phyloP scores from a whole-genome alignment of 345 rosid species.

The Hirschfeldia incana region DNA sequence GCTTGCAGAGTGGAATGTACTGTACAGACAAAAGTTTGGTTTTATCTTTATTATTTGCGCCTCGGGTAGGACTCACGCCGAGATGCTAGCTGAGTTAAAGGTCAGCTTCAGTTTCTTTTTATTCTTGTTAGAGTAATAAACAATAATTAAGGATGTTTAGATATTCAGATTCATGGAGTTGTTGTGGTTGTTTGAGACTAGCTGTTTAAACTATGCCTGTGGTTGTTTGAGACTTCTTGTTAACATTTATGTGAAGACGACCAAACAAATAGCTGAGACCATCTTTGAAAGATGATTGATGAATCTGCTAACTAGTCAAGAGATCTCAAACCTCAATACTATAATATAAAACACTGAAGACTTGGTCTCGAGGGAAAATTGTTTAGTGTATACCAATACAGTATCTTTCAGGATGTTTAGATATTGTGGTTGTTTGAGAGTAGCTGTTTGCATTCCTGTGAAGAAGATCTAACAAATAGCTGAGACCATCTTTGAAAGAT shows the following conservation, averaged over 20 bases:
- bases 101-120: constrained; percentile 30
- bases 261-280: too few relatives aligned
- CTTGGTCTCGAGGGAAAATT: too few relatives aligned
- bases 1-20: constrained; percentile 71
- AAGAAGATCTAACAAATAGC: constrained; percentile 14
- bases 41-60: constrained; percentile 80
- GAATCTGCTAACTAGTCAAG: too few relatives aligned
- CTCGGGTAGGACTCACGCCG: constrained; percentile 67
- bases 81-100: constrained; percentile 80
- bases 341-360: too few relatives aligned
- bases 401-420: too few relatives aligned
- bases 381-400: too few relatives aligned
- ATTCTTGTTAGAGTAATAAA: background rate
- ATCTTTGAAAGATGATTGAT: too few relatives aligned
- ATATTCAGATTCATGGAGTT: background rate
- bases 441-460: background rate
- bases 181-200: background rate
- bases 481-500: background rate
- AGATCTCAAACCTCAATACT: too few relatives aligned
- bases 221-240: too few relatives aligned
- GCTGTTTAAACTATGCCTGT: background rate
- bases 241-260: too few relatives aligned
- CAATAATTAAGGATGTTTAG: background rate
- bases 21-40: constrained; percentile 66
- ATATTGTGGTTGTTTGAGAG: too few relatives aligned